phyloP scores from a whole-genome alignment of 2,329 filamentous ascomycete genomes.

The Cordyceps tenuipes region DNA sequence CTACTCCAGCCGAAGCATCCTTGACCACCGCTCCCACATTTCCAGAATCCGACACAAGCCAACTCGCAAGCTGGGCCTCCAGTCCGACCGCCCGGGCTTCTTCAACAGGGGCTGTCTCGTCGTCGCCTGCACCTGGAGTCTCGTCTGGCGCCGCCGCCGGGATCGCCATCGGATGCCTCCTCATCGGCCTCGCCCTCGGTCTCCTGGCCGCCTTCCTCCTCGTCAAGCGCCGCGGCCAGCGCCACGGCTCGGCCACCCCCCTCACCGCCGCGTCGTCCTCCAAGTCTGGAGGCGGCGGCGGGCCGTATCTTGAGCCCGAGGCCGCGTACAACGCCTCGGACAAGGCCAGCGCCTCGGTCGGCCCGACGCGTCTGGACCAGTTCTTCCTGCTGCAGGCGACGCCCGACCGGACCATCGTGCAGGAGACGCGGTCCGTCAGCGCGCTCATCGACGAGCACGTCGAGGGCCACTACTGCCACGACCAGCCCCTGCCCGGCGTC shows the following conservation, averaged over 20 bases:
- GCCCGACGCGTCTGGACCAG: constrained; percentile 24
- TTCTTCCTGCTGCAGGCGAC: constrained; percentile 27
- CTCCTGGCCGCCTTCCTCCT: constrained; percentile 21
- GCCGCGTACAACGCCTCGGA: not conserved
- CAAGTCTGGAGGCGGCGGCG: not conserved
- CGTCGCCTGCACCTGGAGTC: not conserved
- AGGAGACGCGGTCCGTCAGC: constrained; percentile 25
- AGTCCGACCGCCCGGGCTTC: too few species aligned
- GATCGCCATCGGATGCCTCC: constrained; percentile 22
- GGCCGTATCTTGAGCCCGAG: constrained; percentile 3
- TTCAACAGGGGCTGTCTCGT: not conserved
- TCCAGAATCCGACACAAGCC: not conserved
- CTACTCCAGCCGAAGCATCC: not conserved
- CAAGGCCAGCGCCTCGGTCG: not conserved
- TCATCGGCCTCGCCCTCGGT: constrained; percentile 22
- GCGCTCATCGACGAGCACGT: constrained; percentile 32
- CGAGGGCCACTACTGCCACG: constrained; percentile 33
- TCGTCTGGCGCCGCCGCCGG: constrained; percentile 19
- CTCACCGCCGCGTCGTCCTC: not conserved
- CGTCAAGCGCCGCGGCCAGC: constrained; percentile 15
- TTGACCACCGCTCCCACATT: not conserved
- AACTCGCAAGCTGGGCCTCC: not conserved
- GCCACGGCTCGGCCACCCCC: not conserved
- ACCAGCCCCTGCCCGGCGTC: constrained; percentile 15
- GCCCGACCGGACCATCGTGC: constrained; percentile 27